Evolutionary conservation across 208 protist species (phyloP).

Genomic region (Trypanosoma conorhini): DNA sequence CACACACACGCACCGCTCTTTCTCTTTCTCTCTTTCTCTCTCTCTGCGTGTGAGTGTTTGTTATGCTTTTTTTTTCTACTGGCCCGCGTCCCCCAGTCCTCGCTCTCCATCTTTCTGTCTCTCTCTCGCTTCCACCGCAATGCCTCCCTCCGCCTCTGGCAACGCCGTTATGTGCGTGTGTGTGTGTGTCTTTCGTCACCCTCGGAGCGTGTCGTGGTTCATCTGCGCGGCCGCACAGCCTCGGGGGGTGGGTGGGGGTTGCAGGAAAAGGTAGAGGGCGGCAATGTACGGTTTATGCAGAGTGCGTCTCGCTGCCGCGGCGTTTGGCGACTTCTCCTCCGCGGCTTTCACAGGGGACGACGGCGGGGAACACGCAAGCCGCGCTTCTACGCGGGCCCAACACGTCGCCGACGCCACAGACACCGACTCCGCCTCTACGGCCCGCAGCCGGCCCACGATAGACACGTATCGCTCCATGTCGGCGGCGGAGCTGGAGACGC

Average conservation of each 20-base stretch:
- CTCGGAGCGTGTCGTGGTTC: no score
- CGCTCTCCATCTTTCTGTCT: neutral
- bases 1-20: no score
- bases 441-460: conserved; percentile 47
- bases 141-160: neutral
- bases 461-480: conserved; percentile 77
- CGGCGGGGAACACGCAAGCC: conserved; percentile 28
- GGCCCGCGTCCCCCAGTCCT: no score
- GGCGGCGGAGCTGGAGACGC: conserved; percentile 42
- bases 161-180: neutral
- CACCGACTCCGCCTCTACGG: neutral
- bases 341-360: conserved; percentile 73
- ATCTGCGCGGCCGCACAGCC: neutral
- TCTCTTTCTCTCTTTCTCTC: neutral
- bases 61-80: no score
- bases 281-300: neutral
- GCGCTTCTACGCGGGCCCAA: conserved; percentile 17
- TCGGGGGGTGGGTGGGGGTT: no score
- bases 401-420: conserved; percentile 6
- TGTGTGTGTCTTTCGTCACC: neutral
- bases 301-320: conserved; percentile 1
- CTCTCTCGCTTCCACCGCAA: neutral
- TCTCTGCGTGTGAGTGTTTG: no score
- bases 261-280: neutral
- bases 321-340: conserved; percentile 56